These are phyloP conservation scores for Suillus lakei DNA, from an alignment of 768 basidiomycete species.

Conservation along the genomic window DNA sequence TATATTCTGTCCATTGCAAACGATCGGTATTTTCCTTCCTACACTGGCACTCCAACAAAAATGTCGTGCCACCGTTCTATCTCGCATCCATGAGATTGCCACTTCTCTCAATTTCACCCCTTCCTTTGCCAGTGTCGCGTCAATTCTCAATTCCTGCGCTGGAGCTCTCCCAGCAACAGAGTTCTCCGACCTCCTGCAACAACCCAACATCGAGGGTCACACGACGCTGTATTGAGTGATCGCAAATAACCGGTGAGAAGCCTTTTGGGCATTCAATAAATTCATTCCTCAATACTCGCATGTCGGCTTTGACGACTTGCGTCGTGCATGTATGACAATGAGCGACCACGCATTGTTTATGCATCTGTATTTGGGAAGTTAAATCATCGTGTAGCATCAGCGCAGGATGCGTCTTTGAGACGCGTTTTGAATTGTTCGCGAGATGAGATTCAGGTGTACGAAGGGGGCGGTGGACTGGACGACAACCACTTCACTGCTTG, in stretches of 20 bases:
- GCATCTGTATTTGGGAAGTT: background rate
- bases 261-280: conserved; percentile 41
- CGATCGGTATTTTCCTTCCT: background rate
- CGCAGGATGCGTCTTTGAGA: conserved; percentile 41
- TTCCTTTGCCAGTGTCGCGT: conserved; percentile 14
- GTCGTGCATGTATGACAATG: conserved; percentile 55
- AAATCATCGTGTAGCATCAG: background rate
- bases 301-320: conserved; percentile 55
- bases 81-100: conserved; percentile 57
- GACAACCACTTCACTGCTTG: conserved; percentile 51
- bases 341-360: conserved; percentile 6
- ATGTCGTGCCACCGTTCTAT: conserved; percentile 51
- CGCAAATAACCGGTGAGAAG: conserved; percentile 26
- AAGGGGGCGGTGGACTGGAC: conserved; percentile 46
- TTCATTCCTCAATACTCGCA: conserved; percentile 48
- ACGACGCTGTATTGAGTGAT: conserved; percentile 3
- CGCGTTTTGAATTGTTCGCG: conserved; percentile 38
- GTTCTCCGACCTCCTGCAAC: conserved; percentile 2
- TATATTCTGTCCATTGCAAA: background rate
- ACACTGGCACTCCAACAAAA: conserved; percentile 29
- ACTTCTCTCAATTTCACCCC: conserved; percentile 18
- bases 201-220: conserved; percentile 1
- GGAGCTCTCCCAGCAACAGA: conserved; percentile 57
- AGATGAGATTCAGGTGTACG: conserved; percentile 55
- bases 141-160: conserved; percentile 60